Base-by-base conservation (phyloP, 805 yeast species). In the Hyphopichia homilentoma region DNA sequence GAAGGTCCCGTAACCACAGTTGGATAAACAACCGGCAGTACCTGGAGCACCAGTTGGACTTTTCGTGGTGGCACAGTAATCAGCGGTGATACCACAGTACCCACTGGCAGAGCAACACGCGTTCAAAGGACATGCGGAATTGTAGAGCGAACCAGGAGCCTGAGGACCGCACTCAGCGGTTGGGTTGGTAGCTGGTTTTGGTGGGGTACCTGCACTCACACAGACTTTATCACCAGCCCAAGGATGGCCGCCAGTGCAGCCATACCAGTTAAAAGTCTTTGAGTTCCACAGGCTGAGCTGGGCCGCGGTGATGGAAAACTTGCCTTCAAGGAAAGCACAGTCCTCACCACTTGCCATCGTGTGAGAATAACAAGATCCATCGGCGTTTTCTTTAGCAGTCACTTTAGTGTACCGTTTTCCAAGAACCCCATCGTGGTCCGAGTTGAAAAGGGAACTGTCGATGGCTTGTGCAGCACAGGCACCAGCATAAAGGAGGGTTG, bases 101-200 rank as follows among this genome's bases (percentile, higher is more conserved):
- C 34, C 34, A 16, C 12, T 25, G 22, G 8, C 19, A 34, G 39
- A 35, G 36, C 52, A 47, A 35, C 52, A 47, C 7, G 48, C 50
- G 27, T 43, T 41, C 25, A 41, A 38, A 4, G 52, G 45, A 29
- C 52, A 47, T 12, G 32, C 34, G 5, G 43, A 14, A 17, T 36
- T 35, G 21, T 38, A 37, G 26, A 37, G 32, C 12, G 28, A 21
- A 8, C 48, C 49, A 6, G 49, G 47, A 3, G 51, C 51, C 20
- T 26, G 21, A 3, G 50, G 50, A 7, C 51, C 51, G 39, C 51
- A 47, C 29, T 38, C 41, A 5, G 51, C 50, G 15, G 30, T 29
- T 6, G 40, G 36, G 26, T 38, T 26, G 6, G 41, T 17, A 4
- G 36, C 23, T 4, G 51, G 51, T 22, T 27, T 35, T 15, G 50